Conservation (phyloP, 2,329 filamentous ascomycete genomes). For the Alternaria novae-zelandiae region DNA sequence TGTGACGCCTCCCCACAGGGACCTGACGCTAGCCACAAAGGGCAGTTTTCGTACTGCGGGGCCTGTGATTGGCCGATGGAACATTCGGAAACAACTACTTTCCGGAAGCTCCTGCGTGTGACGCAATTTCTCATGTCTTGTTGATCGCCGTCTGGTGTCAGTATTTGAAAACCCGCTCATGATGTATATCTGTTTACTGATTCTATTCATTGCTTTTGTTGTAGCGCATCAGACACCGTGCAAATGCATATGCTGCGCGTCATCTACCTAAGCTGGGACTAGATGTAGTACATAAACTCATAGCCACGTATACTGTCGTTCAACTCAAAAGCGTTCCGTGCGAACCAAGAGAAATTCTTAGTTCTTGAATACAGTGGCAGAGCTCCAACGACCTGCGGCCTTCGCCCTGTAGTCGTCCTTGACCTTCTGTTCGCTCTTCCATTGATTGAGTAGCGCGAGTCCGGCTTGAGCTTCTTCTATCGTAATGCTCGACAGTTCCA, state of each 20-base stretch:
- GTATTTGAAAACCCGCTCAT: not conserved
- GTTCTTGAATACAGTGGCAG: constrained; percentile 46
- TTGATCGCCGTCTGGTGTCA: not conserved
- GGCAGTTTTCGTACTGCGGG: constrained; percentile 22
- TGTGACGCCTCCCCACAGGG: constrained; percentile 18
- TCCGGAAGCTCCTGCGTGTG: not conserved
- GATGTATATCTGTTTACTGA: not conserved
- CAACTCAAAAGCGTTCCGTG: not conserved
- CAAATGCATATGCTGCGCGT: constrained; percentile 8
- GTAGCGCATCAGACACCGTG: not conserved
- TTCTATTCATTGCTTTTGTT: constrained; percentile 14
- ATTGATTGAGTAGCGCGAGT: constrained; percentile 58
- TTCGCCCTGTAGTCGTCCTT: constrained; percentile 58
- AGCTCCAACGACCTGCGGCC: constrained; percentile 48
- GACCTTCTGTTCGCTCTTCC: constrained; percentile 57
- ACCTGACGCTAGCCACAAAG: constrained; percentile 11
- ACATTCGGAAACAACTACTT: not conserved
- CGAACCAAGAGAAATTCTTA: not conserved
- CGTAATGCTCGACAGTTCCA: constrained; percentile 60
- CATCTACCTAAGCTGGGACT: constrained; percentile 4
- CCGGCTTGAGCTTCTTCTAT: constrained; percentile 65
- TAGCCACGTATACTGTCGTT: not conserved
- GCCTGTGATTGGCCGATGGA: constrained; percentile 16
- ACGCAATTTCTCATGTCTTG: not conserved
- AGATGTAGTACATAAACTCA: constrained; percentile 3